A percentile compares a stretch with the other conserved stretches of the same genome.
phyloP scores from a whole-genome alignment of 371 early-diverging fungal species.

The Fennellomyces sp. region DNA sequence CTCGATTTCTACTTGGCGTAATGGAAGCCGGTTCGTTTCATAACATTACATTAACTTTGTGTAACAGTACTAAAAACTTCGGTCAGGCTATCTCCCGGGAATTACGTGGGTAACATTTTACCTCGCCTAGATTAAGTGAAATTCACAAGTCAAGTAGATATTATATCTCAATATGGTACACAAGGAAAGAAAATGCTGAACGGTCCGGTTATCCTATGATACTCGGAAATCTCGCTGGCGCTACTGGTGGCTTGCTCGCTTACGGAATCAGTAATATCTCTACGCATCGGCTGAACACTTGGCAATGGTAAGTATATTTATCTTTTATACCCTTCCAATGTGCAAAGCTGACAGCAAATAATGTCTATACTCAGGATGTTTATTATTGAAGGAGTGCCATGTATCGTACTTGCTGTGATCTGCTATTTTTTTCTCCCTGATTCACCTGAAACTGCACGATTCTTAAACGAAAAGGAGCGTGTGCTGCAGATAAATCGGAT shows the following conservation, averaged over 20 bases:
- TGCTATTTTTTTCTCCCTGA: slow-evolving; percentile 52
- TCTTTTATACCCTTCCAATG: too few species aligned
- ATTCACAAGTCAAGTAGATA: not conserved
- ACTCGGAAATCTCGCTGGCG: slow-evolving; percentile 39
- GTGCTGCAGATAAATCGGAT: slow-evolving; percentile 45
- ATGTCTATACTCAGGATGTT: slow-evolving; percentile 58
- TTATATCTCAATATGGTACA: slow-evolving; percentile 41
- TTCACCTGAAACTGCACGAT: slow-evolving; percentile 53
- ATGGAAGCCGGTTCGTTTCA: slow-evolving; percentile 15
- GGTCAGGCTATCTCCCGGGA: too few species aligned
- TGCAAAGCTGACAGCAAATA: too few species aligned
- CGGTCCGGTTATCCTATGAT: slow-evolving; percentile 40
- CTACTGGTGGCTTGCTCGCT: slow-evolving; percentile 38
- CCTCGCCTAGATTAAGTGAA: not conserved
- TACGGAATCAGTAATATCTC: slow-evolving; percentile 33
- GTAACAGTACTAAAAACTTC: too few species aligned
- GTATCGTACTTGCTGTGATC: slow-evolving; percentile 36
- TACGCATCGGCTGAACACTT: slow-evolving; percentile 20
- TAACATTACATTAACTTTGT: too few species aligned
- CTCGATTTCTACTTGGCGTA: slow-evolving; percentile 15
- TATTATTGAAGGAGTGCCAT: slow-evolving; percentile 51
- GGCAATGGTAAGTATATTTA: slow-evolving; percentile 48
- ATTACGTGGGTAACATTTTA: too few species aligned
- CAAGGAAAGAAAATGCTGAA: slow-evolving; percentile 36
- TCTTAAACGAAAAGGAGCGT: slow-evolving; percentile 55